These are phyloP conservation scores for Trichoderma atroviride DNA, from an alignment of 2,329 filamentous ascomycete genomes.

Conservation along the genomic window DNA sequence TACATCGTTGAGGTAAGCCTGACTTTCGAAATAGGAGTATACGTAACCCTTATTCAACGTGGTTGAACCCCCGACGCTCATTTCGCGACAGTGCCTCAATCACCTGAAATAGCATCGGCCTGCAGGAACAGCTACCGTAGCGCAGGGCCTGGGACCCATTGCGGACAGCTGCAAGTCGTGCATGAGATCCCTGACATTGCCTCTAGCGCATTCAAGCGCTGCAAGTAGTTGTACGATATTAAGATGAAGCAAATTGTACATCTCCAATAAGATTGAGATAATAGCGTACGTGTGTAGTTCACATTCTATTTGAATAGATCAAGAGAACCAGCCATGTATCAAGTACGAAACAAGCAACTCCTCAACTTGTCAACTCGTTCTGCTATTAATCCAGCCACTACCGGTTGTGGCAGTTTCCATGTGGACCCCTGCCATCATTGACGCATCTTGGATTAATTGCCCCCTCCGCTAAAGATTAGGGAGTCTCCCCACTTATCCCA, in stretches of 20 bases:
- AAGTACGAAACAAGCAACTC: not conserved
- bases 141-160: conserved; percentile 1
- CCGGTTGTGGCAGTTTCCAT: conserved; percentile 4
- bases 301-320: not conserved
- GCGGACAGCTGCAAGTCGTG: not conserved
- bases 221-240: not conserved
- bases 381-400: not conserved
- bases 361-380: not conserved
- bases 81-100: conserved; percentile 4
- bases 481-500: conserved; percentile 15
- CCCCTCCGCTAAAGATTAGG: conserved; percentile 5
- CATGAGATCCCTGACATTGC: not conserved
- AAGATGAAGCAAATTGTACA: not conserved
- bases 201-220: not conserved
- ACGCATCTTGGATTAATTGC: conserved; percentile 20
- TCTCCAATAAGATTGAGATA: too few species aligned
- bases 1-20: too few species aligned
- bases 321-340: not conserved
- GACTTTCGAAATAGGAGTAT: too few species aligned
- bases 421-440: not conserved
- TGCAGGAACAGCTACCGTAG: not conserved
- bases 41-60: too few species aligned
- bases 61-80: not conserved
- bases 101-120: not conserved
- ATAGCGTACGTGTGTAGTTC: not conserved